Base-by-base conservation (phyloP, 179 eudicot species). In the Pouteria campechiana region DNA sequence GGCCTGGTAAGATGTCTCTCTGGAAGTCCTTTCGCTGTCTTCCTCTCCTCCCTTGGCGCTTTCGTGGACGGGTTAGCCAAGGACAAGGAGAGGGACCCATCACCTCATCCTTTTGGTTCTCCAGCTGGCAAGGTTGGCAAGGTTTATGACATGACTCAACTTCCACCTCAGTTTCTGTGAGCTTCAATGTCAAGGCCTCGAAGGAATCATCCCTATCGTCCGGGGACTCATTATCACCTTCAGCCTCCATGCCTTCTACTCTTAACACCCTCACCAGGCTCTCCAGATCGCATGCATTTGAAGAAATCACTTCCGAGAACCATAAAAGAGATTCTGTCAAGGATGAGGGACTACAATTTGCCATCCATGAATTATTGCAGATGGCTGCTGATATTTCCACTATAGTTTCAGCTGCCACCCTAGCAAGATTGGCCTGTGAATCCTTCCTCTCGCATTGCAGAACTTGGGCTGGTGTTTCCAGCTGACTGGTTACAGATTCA, bases 1-100 rank as follows among this genome's bases (percentile, higher is more conserved):
- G 76, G 18, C 93, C 93, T 0, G 98, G 98, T 21, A 90, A 87
- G 44, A 86, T 79, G 62, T 90, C 98, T 48, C 90, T 72, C 40
- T 79, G 98, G 32, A 90, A 80, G 49, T 90, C 95, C 57, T 83
- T 68, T 46, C 77, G 57, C 35, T 70, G 90, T 50, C 83, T 79
- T 48, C 95, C 93, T 49, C 95, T 76, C 53, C 93, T 67, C 18
- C 69, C 67, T 3, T 46, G 81, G 12, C 95, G 85, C 54, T 58
- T 81, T 2, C 86, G 72, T 11, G 73, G 27, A 37, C 81, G 59
- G 7, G 42, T 66, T n/a, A n/a, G n/a, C n/a, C n/a, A n/a, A 12
- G 67, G 33, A 48, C 64, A 17, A 3, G 58, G 14, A 49, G 44
- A 50, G 1, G 57, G 31, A 21, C 70, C 76, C 0, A 57, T 51